Evolutionary conservation across 2,329 filamentous ascomycete genomes (phyloP).

Genomic region (Hawksworthiomyces lignivorus): DNA sequence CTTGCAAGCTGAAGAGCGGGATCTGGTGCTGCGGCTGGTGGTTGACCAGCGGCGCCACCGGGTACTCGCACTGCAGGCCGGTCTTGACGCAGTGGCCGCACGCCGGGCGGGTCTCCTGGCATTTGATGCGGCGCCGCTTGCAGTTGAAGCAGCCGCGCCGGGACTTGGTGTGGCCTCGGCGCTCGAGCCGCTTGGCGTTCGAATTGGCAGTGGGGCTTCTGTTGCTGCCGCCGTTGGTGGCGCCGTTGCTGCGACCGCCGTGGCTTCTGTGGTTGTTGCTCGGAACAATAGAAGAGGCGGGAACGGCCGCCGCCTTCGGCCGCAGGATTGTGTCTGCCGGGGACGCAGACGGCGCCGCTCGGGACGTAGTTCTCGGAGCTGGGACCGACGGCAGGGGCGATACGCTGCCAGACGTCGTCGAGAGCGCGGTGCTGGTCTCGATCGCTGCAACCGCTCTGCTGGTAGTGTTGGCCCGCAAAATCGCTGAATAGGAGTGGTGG

Average conservation of each 20-base stretch:
- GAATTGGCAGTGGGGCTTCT: not conserved
- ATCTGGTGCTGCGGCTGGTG: slow-evolving; percentile 52
- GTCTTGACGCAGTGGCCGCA: slow-evolving; percentile 58
- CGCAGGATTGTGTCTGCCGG: not conserved
- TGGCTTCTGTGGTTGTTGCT: no score
- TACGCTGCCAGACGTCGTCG: not conserved
- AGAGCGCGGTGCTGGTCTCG: not conserved
- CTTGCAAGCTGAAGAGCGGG: slow-evolving; percentile 52
- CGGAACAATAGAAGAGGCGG: no score
- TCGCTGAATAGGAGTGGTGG: no score
- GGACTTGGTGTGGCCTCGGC: slow-evolving; percentile 59
- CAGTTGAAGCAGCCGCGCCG: slow-evolving; percentile 60
- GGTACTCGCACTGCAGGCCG: slow-evolving; percentile 56
- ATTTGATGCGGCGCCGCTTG: slow-evolving; percentile 60
- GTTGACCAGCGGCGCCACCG: slow-evolving; percentile 39
- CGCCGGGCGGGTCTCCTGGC: slow-evolving; percentile 56
- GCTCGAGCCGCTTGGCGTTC: slow-evolving; percentile 36
- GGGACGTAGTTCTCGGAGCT: not conserved
- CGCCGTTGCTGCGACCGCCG: not conserved
- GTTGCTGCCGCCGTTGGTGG: slow-evolving; percentile 11
- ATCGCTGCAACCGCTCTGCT: no score
- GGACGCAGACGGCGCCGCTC: not conserved
- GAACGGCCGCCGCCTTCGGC: not conserved
- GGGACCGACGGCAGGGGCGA: slow-evolving; percentile 1
- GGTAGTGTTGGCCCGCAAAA: no score